Conservation (phyloP, 2,329 filamentous ascomycete genomes). For the Phoma herbarum region DNA sequence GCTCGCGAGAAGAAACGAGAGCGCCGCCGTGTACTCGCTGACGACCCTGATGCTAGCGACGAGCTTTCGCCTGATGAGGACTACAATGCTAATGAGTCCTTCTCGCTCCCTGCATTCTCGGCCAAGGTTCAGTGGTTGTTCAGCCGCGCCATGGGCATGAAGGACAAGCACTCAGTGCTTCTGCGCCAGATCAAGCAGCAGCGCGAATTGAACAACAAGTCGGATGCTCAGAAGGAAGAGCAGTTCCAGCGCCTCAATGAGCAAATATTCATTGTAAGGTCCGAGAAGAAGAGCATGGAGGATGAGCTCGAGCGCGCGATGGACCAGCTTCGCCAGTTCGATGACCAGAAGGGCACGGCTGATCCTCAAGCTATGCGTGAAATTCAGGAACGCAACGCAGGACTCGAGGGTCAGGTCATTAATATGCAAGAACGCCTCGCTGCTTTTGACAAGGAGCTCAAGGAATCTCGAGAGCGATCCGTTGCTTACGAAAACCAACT, state of each 20-base stretch:
- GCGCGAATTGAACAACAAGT: slow-evolving; percentile 88
- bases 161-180: slow-evolving; percentile 88
- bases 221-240: slow-evolving; percentile 64
- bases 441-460: slow-evolving; percentile 42
- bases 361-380: slow-evolving; percentile 38
- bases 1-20: slow-evolving; percentile 51
- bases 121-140: slow-evolving; percentile 82
- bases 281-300: slow-evolving; percentile 48
- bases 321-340: slow-evolving; percentile 41
- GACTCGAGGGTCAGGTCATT: slow-evolving; percentile 44
- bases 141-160: slow-evolving; percentile 76
- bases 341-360: slow-evolving; percentile 34
- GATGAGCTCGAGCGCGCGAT: slow-evolving; percentile 49
- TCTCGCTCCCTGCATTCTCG: slow-evolving; percentile 79
- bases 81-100: slow-evolving; percentile 66
- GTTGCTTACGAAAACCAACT: slow-evolving; percentile 46
- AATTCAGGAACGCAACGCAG: slow-evolving; percentile 44
- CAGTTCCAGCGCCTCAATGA: slow-evolving; percentile 55
- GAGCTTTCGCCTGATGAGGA: slow-evolving; percentile 69
- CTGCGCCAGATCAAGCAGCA: slow-evolving; percentile 95
- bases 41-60: slow-evolving; percentile 68
- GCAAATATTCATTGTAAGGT: slow-evolving; percentile 49
- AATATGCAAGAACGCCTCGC: slow-evolving; percentile 47
- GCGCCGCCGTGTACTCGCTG: slow-evolving; percentile 50
- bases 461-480: slow-evolving; percentile 37